These are phyloP conservation scores for Ganoderma lucidum DNA, from an alignment of 1,284 basidiomycete genomes.

Conservation along the genomic window DNA sequence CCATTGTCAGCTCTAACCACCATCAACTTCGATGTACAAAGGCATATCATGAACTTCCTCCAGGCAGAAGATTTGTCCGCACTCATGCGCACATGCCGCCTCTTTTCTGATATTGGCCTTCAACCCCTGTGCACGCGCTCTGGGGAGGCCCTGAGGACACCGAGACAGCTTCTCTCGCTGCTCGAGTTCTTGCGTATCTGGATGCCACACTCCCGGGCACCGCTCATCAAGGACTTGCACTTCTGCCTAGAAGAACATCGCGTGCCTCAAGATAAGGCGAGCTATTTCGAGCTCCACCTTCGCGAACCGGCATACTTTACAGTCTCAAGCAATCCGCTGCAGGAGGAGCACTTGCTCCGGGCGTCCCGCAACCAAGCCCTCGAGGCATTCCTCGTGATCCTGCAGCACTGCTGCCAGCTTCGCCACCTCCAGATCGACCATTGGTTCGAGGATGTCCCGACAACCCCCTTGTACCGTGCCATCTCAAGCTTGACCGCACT, in stretches of 20 bases:
- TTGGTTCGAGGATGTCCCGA: slow-evolving; percentile 17
- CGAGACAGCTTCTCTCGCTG: slow-evolving; percentile 4
- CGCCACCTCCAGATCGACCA: slow-evolving; percentile 4
- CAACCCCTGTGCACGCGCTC: slow-evolving; percentile 7
- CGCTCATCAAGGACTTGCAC: slow-evolving; percentile 9
- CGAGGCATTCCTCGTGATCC: slow-evolving; percentile 7
- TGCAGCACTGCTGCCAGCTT: slow-evolving; percentile 8
- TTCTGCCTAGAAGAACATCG: slow-evolving; percentile 7
- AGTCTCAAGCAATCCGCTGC: slow-evolving; percentile 5
- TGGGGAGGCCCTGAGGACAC: slow-evolving; percentile 2
- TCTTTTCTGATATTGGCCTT: slow-evolving; percentile 10
- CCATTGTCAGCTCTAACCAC: not conserved
- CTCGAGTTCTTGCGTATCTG: slow-evolving; percentile 8
- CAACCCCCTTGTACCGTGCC: not conserved
- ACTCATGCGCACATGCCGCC: slow-evolving; percentile 10
- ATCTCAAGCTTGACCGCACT: not conserved
- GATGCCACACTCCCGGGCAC: not conserved
- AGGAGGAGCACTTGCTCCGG: slow-evolving; percentile 13
- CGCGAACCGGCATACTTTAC: slow-evolving; percentile 3
- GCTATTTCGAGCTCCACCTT: slow-evolving; percentile 11
- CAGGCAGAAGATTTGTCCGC: slow-evolving; percentile 7
- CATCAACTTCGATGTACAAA: slow-evolving; percentile 18
- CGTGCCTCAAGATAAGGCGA: slow-evolving; percentile 11
- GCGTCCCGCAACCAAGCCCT: slow-evolving; percentile 13
- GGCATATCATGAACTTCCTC: slow-evolving; percentile 14